phyloP scores from a whole-genome alignment of 129 eudicot genomes.

The Lactuca sativa region DNA sequence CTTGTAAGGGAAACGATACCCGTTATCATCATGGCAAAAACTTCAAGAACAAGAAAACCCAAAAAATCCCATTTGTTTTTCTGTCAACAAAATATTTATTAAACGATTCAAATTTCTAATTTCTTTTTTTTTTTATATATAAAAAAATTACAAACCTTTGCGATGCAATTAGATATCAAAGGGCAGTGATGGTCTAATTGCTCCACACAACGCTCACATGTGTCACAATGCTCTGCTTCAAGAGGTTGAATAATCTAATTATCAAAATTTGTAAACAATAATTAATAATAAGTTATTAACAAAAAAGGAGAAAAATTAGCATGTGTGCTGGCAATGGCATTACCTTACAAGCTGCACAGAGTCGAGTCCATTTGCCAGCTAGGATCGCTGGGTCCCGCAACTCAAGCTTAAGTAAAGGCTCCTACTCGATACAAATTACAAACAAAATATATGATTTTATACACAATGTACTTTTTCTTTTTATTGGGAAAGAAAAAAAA shows the following conservation, averaged over 20 bases:
- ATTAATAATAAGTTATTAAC: neutral
- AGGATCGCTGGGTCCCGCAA: slow-evolving; percentile 77
- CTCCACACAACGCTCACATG: slow-evolving; percentile 99
- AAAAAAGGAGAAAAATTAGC: too few species aligned
- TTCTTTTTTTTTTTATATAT: neutral
- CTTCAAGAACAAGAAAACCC: slow-evolving; percentile 76
- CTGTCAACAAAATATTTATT: slow-evolving; percentile 32
- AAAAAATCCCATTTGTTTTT: slow-evolving; percentile 97
- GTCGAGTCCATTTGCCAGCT: slow-evolving; percentile 97
- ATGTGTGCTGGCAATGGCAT: neutral
- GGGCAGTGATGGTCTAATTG: slow-evolving; percentile 99
- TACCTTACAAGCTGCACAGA: slow-evolving; percentile 97
- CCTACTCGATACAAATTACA: slow-evolving; percentile 41
- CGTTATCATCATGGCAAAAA: slow-evolving; percentile 74
- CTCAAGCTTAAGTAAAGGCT: slow-evolving; percentile 83
- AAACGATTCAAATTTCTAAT: neutral
- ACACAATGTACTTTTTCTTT: too few species aligned
- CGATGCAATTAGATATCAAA: slow-evolving; percentile 97
- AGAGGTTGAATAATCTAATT: slow-evolving; percentile 90
- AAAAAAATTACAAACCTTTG: slow-evolving; percentile 61
- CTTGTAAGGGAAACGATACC: slow-evolving; percentile 78
- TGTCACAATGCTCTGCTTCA: slow-evolving; percentile 95
- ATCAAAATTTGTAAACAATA: slow-evolving; percentile 14
- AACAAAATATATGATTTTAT: neutral
- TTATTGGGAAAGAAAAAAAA: too few species aligned